Conservation (phyloP, 148 eudicot species). For the Rhododendron williamsianum region DNA sequence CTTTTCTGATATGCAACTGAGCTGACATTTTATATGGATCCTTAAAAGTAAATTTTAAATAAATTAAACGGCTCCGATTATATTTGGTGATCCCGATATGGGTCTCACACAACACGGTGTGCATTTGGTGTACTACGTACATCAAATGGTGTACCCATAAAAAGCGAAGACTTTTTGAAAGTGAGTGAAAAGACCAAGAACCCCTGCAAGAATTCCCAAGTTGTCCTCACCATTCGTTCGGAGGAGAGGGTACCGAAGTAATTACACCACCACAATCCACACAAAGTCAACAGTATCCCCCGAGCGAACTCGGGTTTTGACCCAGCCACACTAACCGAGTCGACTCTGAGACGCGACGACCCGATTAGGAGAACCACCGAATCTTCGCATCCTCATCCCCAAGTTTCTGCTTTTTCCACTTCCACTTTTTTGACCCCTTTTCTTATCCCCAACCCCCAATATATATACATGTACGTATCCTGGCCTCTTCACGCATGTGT, state of each 20-base stretch:
- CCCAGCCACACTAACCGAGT: not conserved
- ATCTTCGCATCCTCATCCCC: not conserved
- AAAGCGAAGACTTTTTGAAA: not conserved
- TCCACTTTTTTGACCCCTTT: not conserved
- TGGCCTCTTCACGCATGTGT: not conserved
- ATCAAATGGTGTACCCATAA: too few species aligned
- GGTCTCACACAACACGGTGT: too few species aligned
- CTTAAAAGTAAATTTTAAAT: too few species aligned
- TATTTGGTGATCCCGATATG: rapidly evolving
- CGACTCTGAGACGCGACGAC: constrained; percentile 46
- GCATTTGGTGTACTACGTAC: too few species aligned
- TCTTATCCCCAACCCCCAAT: not conserved
- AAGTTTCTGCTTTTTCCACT: not conserved
- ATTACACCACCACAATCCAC: not conserved
- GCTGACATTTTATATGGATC: too few species aligned
- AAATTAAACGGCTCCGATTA: too few species aligned
- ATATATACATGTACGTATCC: not conserved
- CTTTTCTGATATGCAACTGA: too few species aligned
- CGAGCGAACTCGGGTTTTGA: not conserved
- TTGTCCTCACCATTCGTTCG: too few species aligned
- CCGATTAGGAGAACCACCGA: constrained; percentile 23
- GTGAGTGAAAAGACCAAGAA: not conserved
- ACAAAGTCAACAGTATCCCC: not conserved
- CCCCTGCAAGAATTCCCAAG: not conserved
- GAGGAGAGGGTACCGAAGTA: not conserved